Base-by-base conservation (phyloP, 331 rosid species). In the Pyracantha coccinea region DNA sequence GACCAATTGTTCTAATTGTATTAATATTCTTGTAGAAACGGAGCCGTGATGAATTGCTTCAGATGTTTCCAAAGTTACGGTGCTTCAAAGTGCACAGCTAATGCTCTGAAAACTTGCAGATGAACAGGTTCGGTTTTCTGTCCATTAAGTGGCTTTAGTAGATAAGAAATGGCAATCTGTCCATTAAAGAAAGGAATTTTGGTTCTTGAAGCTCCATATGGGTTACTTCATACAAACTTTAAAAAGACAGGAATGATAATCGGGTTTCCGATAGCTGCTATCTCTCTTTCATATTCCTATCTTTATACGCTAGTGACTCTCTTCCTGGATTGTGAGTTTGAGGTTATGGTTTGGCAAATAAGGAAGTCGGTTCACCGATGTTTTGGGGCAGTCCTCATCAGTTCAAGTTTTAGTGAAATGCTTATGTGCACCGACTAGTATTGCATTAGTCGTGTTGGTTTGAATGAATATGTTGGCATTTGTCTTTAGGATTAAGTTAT, bases 61-160 rank as follows among this genome's bases (percentile, higher is more conserved):
- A 68, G 28, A 55, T 92, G 80, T 90, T 92, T 79, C 96, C 98
- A 32, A 28, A 80, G 81, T 75, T 90, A 82, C 85, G 38, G 80
- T 90, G 96, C 80, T 92, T 89, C 77, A 92, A 87, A 86, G 98
- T 92, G 83, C 98, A 92, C 83, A 90, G 96, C 80, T 92, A 78
- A 83, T 35, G 55, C 64, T 50, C 10, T 8, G 55, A 25, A 64
- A 52, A 16, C 28, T 47, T 66, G 32, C 21, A 19, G 68, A 31
- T 44, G 35, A 59, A 31, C 23, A 6, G 29, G 60, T 25, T 47
- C 31, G 4, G 45, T 50, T 38, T 13, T 52, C 55, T 71, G 28
- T 32, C 68, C 68, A 13, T 28, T 13, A 23, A n/a, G 60, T 0
- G 2, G 13, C 50, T 65, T 65, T 35, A 11, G 27, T 12, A 65